phyloP scores from a whole-genome alignment of 805 yeast genomes.

The Candida manassasensis region DNA sequence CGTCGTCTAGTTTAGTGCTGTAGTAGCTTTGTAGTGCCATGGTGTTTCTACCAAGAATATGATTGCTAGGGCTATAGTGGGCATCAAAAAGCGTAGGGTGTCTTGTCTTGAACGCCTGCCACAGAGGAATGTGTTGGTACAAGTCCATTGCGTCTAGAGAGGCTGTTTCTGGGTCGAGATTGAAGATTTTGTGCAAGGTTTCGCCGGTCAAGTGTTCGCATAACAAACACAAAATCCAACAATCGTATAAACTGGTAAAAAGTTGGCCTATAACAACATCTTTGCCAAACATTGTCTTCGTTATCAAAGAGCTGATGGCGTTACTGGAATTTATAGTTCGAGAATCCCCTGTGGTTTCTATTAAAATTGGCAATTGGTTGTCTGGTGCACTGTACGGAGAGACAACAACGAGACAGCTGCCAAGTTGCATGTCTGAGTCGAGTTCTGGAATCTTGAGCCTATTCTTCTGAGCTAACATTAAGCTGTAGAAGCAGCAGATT shows the following conservation, averaged over 20 bases:
- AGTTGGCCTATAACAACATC: constrained; percentile 28
- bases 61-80: constrained; percentile 4
- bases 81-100: constrained; percentile 20
- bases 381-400: constrained; percentile 48
- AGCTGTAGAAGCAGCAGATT: constrained; percentile 42
- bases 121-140: constrained; percentile 16
- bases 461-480: constrained; percentile 45
- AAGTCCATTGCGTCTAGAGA: constrained; percentile 13
- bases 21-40: background rate
- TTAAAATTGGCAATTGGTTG: constrained; percentile 49
- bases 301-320: constrained; percentile 18
- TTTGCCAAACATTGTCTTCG: constrained; percentile 25
- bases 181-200: constrained; percentile 12
- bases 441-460: constrained; percentile 37
- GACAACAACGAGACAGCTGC: constrained; percentile 37
- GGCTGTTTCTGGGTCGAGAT: constrained; percentile 9
- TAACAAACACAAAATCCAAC: constrained; percentile 38
- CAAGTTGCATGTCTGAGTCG: constrained; percentile 5
- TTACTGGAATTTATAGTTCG: constrained; percentile 25
- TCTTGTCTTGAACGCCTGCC: constrained; percentile 25
- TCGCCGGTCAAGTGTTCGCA: constrained; percentile 12
- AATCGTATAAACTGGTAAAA: constrained; percentile 41
- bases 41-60: constrained; percentile 2
- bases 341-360: constrained; percentile 41
- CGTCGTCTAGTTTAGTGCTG: background rate